Percentiles rank a stretch among this genome's conserved stretches.
Conservation (phyloP, 225 moss, liverwort and hornwort genomes). For the Polytrichum formosum region DNA sequence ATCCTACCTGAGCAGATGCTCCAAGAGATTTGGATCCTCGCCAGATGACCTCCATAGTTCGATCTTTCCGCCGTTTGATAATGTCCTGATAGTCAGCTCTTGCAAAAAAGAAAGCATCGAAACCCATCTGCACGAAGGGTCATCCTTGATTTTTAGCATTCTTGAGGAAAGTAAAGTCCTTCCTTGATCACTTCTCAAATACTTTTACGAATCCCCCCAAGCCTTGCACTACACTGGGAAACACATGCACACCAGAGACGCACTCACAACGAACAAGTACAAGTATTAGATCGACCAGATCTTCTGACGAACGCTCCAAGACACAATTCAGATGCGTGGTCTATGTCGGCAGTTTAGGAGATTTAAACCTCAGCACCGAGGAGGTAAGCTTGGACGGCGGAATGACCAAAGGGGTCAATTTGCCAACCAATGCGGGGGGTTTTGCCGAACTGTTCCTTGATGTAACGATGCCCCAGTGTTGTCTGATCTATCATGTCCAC, state of each 20-base stretch:
- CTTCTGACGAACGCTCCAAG: too few relatives aligned
- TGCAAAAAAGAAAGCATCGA: constrained; percentile 89
- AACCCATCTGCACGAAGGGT: constrained; percentile 63
- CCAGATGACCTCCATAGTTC: constrained; percentile 96
- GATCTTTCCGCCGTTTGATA: constrained; percentile 67
- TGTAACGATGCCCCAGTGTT: constrained; percentile 81
- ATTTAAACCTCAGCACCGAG: constrained; percentile 77
- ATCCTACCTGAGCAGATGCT: constrained; percentile 72
- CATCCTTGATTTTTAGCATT: too few relatives aligned
- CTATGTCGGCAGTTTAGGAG: background rate
- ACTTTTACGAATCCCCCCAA: too few relatives aligned
- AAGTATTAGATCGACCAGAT: too few relatives aligned
- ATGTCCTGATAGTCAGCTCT: constrained; percentile 93
- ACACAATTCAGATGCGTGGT: too few relatives aligned
- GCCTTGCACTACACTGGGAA: too few relatives aligned
- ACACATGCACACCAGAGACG: too few relatives aligned
- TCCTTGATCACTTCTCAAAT: too few relatives aligned
- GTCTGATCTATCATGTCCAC: constrained; percentile 97
- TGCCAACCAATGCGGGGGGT: constrained; percentile 91
- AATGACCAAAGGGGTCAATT: constrained; percentile 96
- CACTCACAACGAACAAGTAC: too few relatives aligned
- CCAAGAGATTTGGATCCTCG: constrained; percentile 87
- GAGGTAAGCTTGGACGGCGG: constrained; percentile 88
- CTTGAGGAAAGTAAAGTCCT: too few relatives aligned
- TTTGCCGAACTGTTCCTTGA: constrained; percentile 74